A percentile compares a stretch with the other conserved stretches of the same genome.
These are phyloP conservation scores for Fusarium proliferatum DNA, from an alignment of 2,329 filamentous ascomycete genomes.

Conservation along the genomic window DNA sequence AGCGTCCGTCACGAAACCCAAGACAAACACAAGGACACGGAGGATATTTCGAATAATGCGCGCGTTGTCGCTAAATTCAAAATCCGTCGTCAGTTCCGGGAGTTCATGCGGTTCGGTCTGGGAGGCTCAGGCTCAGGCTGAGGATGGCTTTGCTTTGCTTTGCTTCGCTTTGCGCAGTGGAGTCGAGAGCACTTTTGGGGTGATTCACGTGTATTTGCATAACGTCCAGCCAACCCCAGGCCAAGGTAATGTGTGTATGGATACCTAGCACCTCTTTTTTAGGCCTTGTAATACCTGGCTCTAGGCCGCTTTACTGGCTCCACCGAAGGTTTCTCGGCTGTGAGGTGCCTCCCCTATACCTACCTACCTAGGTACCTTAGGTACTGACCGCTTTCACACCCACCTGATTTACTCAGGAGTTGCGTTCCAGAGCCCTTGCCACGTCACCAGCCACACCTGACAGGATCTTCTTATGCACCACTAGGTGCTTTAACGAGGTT, in stretches of 20 bases:
- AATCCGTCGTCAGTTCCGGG: conserved; percentile 42
- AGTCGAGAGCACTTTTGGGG: conserved; percentile 8
- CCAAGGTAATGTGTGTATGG: background rate
- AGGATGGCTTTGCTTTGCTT: conserved; percentile 18
- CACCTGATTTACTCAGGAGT: background rate
- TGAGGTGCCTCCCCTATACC: background rate
- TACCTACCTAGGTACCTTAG: background rate
- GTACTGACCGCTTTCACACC: conserved; percentile 2
- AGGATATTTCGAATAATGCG: conserved; percentile 37
- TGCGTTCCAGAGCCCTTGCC: conserved; percentile 15
- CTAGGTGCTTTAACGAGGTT: conserved; percentile 33
- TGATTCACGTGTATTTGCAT: conserved; percentile 44
- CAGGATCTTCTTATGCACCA: conserved; percentile 31
- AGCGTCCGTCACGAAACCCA: conserved; percentile 31
- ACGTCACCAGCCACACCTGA: conserved; percentile 42
- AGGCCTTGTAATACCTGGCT: conserved; percentile 15
- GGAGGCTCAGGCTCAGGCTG: conserved; percentile 21
- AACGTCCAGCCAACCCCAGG: conserved; percentile 14
- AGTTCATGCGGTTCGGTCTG: conserved; percentile 45
- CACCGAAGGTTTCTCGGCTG: conserved; percentile 32
- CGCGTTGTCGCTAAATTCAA: conserved; percentile 44
- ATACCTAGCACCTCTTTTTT: conserved; percentile 1
- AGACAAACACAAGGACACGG: conserved; percentile 31
- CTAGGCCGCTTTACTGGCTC: conserved; percentile 6
- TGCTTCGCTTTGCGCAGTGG: conserved; percentile 32